These are phyloP conservation scores for Cyberlindnera euphorbiae DNA, from an alignment of 805 yeast genomes.

Conservation along the genomic window DNA sequence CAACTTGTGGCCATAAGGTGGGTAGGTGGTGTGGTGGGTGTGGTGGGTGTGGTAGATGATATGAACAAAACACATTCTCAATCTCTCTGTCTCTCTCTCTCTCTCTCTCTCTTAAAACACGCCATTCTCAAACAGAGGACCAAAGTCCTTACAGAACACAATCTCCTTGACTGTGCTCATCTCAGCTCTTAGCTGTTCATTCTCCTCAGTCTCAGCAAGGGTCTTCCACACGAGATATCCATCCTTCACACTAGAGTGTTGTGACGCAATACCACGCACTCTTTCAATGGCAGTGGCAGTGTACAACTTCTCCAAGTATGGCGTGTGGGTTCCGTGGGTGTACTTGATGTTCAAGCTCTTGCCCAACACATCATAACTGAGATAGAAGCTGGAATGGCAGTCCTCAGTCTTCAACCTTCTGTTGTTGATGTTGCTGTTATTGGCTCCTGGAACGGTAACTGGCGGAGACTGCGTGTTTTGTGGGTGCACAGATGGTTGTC, in stretches of 20 bases:
- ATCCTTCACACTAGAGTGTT: slow-evolving; percentile 7
- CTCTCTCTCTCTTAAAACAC: slow-evolving; percentile 4
- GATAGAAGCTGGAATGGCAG: slow-evolving; percentile 21
- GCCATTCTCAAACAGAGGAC: slow-evolving; percentile 10
- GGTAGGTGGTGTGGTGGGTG: too few relatives aligned
- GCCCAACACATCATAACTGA: slow-evolving; percentile 22
- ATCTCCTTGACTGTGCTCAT: slow-evolving; percentile 15
- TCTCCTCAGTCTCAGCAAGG: slow-evolving; percentile 6
- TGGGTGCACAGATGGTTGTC: slow-evolving; percentile 4
- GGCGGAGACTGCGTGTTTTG: slow-evolving; percentile 1
- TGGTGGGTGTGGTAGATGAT: too few relatives aligned
- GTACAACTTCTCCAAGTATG: slow-evolving; percentile 20
- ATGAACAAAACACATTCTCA: too few relatives aligned
- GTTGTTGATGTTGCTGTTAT: slow-evolving; percentile 5
- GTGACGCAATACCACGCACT: slow-evolving; percentile 11
- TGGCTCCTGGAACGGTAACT: slow-evolving; percentile 7
- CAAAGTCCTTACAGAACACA: slow-evolving; percentile 22
- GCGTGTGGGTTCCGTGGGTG: slow-evolving; percentile 20
- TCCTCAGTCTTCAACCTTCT: slow-evolving; percentile 23
- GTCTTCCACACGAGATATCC: slow-evolving; percentile 8
- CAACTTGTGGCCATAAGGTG: too few relatives aligned
- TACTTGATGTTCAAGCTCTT: slow-evolving; percentile 22
- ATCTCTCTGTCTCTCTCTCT: too few relatives aligned
- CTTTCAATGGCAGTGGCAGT: slow-evolving; percentile 15
- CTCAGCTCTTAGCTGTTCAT: slow-evolving; percentile 14